A percentile compares a stretch with the other conserved stretches of the same genome.
These are phyloP conservation scores for Botryosphaeria agaves DNA, from an alignment of 2,329 filamentous ascomycete genomes.

Conservation along the genomic window DNA sequence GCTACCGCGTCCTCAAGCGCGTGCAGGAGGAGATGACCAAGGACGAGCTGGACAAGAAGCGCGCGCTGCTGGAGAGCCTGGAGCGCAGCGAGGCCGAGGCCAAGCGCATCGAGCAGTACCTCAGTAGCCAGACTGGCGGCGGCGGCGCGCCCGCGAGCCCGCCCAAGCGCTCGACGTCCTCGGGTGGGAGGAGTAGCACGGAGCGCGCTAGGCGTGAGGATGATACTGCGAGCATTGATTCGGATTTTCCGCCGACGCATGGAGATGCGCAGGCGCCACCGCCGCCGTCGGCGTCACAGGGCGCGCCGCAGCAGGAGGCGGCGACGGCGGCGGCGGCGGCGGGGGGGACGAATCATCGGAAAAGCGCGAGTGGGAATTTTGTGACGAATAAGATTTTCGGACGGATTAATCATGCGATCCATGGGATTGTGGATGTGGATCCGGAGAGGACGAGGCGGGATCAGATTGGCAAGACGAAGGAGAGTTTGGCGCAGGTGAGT, in stretches of 20 bases:
- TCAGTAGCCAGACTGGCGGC: slow-evolving; percentile 59
- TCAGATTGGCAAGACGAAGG: slow-evolving; percentile 86
- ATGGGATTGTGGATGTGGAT: slow-evolving; percentile 91
- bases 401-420: slow-evolving; percentile 83
- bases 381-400: slow-evolving; percentile 91
- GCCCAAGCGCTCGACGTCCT: slow-evolving; percentile 50
- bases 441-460: slow-evolving; percentile 84
- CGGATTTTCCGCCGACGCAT: slow-evolving; percentile 84
- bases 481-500: slow-evolving; percentile 50
- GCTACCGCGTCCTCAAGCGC: slow-evolving; percentile 81
- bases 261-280: slow-evolving; percentile 42
- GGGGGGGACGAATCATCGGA: slow-evolving; percentile 40
- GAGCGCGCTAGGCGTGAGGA: slow-evolving; percentile 30
- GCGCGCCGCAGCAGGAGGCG: slow-evolving; percentile 34
- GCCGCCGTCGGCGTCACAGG: slow-evolving; percentile 55
- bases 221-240: slow-evolving; percentile 83
- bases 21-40: slow-evolving; percentile 96
- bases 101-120: slow-evolving; percentile 81
- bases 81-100: slow-evolving; percentile 89
- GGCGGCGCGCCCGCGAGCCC: slow-evolving; percentile 40
- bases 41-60: slow-evolving; percentile 83
- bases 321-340: slow-evolving; percentile 11
- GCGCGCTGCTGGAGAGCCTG: slow-evolving; percentile 63
- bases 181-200: slow-evolving; percentile 25
- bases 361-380: slow-evolving; percentile 64